Percentiles rank a stretch among this genome's conserved stretches.
phyloP scores from a whole-genome alignment of 2,329 filamentous ascomycete genomes.

The Exophiala xenobiotica region DNA sequence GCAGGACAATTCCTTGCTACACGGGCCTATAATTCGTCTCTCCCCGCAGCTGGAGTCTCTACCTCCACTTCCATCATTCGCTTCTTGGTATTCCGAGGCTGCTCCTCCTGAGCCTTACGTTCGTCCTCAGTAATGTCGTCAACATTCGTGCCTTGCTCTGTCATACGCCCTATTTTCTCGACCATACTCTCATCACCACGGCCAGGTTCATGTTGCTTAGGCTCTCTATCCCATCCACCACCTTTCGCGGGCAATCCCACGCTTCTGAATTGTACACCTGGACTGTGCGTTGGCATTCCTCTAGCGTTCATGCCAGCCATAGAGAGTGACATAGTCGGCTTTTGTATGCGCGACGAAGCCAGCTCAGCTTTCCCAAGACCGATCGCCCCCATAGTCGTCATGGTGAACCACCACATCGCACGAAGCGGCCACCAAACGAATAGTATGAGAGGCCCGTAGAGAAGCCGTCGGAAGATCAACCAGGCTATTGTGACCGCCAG shows the following conservation, averaged over 20 bases:
- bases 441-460: conserved; percentile 92
- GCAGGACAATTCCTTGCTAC: no score
- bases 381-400: conserved; percentile 50
- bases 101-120: conserved; percentile 37
- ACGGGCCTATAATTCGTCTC: conserved; percentile 38
- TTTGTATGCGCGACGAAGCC: neutral
- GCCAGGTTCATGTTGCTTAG: conserved; percentile 30
- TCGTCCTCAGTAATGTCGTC: conserved; percentile 41
- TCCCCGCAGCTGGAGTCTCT: conserved; percentile 30
- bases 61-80: conserved; percentile 47
- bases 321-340: conserved; percentile 21
- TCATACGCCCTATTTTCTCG: conserved; percentile 44
- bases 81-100: conserved; percentile 49
- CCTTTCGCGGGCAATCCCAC: conserved; percentile 32
- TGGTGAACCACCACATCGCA: conserved; percentile 59
- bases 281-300: conserved; percentile 20
- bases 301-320: conserved; percentile 14
- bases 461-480: conserved; percentile 77
- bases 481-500: conserved; percentile 74
- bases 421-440: conserved; percentile 80
- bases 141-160: conserved; percentile 34
- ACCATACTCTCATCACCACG: conserved; percentile 38
- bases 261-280: conserved; percentile 15
- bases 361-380: conserved; percentile 14
- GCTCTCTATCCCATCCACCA: conserved; percentile 45